Evolutionary conservation across 1,139 yeast species (phyloP), one percentile per base, ranked within the genome.

Genomic region (Yamadazyma sp.): DNA sequence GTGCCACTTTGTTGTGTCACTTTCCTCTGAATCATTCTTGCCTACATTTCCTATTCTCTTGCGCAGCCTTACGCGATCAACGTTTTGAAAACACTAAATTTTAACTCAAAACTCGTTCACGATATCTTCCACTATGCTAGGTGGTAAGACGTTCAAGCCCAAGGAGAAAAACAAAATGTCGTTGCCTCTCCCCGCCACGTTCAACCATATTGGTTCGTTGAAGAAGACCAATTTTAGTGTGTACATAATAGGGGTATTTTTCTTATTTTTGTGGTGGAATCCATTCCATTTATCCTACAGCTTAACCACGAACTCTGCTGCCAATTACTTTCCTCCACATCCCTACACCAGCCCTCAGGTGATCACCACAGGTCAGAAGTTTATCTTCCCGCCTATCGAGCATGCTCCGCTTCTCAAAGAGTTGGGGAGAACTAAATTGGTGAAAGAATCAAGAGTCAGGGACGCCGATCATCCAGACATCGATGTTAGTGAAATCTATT

Each of bases 371-470:
- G 59, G 64, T 12, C 70, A 78, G 14, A 69, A 70, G 37, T 72
- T 75, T 53, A 81, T 85, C 20, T 83, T 75, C 54, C 92, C 92
- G 8, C 76, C 78, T 11, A 71, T 83, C 33, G 88, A 84, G 48
- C 83, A 84, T 50, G 80, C 84, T 3, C 76, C 79, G 1, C 57
- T 73, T 23, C 66, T 85, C 44, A 75, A 74, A 48, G 81, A 80
- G 48, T 56, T 83, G 36, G 77, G 81, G 1, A 57, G 78, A 20
- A 67, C 70, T 40, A 69, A 72, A 18, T 62, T 84, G 35, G 79
- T 80, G 43, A 69, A 59, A 51, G 59, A 73, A 65, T 43, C 62
- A 50, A 40, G 75, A 59, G 58, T 58, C 52, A 39, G 76, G 59
- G 61, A 66, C 50, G 55, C 70, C 30, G 55, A 50, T 39, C 59